Evolutionary conservation across 2,329 filamentous ascomycete species (phyloP), one percentile per base, ranked within the genome.

Genomic region (Ophiostoma ulmi): DNA sequence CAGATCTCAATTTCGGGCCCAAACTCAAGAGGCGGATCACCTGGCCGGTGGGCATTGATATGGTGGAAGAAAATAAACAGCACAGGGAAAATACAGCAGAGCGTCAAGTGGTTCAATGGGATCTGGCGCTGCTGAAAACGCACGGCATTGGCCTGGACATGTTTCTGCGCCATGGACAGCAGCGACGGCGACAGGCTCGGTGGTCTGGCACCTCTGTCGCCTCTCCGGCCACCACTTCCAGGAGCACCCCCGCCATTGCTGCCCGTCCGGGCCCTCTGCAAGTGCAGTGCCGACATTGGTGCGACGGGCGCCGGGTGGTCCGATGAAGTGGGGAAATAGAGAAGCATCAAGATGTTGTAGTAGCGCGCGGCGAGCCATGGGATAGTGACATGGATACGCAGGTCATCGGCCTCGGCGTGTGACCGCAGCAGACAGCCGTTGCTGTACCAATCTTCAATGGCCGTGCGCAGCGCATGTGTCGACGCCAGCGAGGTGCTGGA

Each of bases 401-500:
- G 75, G 67, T 82, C 81, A 73, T 83, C 81, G 1, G 79, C 76
- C 65, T 82, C 80, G 5, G 64, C 64, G 14, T 69, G 80, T 5
- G 80, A 80, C 5, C 80, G 81, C 71, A 83, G 76, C 5, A 83
- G 78, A 66, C 81, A 83, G 0, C 81, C 82, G 41, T 79, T 80
- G 71, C 79, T 82, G 72, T 83, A 83, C 81, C 82, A 83, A 71
- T 83, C 78, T 69, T 83, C 81, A 26, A 83, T 82, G 36, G 81
- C 78, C n/a, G 78, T 75, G n/a, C 80, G 77, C 36, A 82, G 76
- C 26, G 76, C 76, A 55, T 77, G 77, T 2, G 39, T 67, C 2
- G 38, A 80, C 67, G 7, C 79, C 75, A 41, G 78, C 75, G 11
- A 76, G 76, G 3, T 79, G 68, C 55, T 71, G 67, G 20, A 65